These are phyloP conservation scores for Coemansia sp. DNA, from an alignment of 192 early-diverging fungal genomes.

Conservation along the genomic window DNA sequence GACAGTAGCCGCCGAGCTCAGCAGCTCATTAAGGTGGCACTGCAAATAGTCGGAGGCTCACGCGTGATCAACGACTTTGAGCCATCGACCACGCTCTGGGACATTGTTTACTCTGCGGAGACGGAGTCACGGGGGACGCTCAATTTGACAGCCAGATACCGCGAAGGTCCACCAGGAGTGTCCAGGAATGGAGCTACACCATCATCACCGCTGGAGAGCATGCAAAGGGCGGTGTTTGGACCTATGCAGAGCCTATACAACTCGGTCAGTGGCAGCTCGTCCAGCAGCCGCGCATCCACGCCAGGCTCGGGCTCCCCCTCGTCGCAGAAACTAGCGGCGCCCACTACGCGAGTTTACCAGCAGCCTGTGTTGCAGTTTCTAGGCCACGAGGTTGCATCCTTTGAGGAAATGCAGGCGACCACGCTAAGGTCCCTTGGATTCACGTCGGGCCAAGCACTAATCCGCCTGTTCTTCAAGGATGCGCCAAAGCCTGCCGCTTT, in stretches of 20 bases:
- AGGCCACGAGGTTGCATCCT: slow-evolving; percentile 59
- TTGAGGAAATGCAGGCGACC: slow-evolving; percentile 62
- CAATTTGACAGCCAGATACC: slow-evolving; percentile 28
- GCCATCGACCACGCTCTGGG: slow-evolving; percentile 67
- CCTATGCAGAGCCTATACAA: slow-evolving; percentile 4
- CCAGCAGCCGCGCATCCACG: background rate
- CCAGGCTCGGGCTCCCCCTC: too few relatives aligned
- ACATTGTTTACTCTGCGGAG: slow-evolving; percentile 27
- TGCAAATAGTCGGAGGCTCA: slow-evolving; percentile 71
- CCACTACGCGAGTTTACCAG: slow-evolving; percentile 14
- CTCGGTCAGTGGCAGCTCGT: background rate
- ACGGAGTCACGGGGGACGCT: slow-evolving; percentile 15
- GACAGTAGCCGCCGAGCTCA: slow-evolving; percentile 1
- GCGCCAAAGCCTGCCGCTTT: background rate
- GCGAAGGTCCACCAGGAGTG: background rate
- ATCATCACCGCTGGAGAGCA: background rate
- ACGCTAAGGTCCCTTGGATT: slow-evolving; percentile 71
- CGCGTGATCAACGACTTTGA: slow-evolving; percentile 67
- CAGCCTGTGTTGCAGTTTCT: slow-evolving; percentile 34
- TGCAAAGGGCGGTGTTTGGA: slow-evolving; percentile 6
- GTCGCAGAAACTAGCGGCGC: slow-evolving; percentile 3
- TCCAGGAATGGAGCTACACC: background rate
- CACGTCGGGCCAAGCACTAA: slow-evolving; percentile 63
- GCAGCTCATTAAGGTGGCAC: slow-evolving; percentile 61
- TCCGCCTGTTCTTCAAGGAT: slow-evolving; percentile 69